Evolutionary conservation across 2,329 filamentous ascomycete species (phyloP).

Genomic region (Sordariomycetes sp.): DNA sequence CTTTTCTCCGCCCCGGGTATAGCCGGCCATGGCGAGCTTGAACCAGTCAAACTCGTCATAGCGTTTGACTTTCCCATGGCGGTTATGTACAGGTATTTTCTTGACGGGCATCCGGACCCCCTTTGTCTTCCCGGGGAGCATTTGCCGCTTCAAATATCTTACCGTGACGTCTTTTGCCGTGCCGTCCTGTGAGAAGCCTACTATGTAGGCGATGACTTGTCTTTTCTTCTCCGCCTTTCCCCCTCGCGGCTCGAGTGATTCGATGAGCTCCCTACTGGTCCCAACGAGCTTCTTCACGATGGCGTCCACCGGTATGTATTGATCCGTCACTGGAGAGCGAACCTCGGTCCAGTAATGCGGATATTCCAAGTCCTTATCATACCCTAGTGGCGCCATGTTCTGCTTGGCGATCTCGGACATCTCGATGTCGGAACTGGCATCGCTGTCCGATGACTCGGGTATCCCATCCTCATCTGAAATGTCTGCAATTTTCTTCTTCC

Average conservation of each 20-base stretch:
- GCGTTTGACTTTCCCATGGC: slow-evolving; percentile 63
- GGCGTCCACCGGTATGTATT: slow-evolving; percentile 69
- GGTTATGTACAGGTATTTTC: slow-evolving; percentile 71
- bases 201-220: slow-evolving; percentile 81
- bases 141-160: slow-evolving; percentile 72
- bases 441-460: slow-evolving; percentile 37
- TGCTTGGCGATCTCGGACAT: slow-evolving; percentile 21
- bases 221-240: slow-evolving; percentile 74
- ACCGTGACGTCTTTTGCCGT: slow-evolving; percentile 93
- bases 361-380: slow-evolving; percentile 68
- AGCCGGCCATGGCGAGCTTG: slow-evolving; percentile 65
- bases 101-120: slow-evolving; percentile 68
- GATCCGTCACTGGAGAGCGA: slow-evolving; percentile 69
- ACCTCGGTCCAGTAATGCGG: slow-evolving; percentile 93
- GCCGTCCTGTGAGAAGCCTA: slow-evolving; percentile 73
- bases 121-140: slow-evolving; percentile 83
- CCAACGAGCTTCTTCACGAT: slow-evolving; percentile 59
- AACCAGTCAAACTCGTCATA: slow-evolving; percentile 87
- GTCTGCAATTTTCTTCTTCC: neutral
- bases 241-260: slow-evolving; percentile 73
- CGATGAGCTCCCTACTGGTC: slow-evolving; percentile 59
- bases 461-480: slow-evolving; percentile 2
- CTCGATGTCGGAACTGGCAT: slow-evolving; percentile 44
- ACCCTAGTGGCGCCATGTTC: slow-evolving; percentile 31
- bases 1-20: slow-evolving; percentile 38